These are phyloP conservation scores for Rhipidocladum racemiflorum DNA, from an alignment of 176 grass and related monocot genomes.

Conservation along the genomic window DNA sequence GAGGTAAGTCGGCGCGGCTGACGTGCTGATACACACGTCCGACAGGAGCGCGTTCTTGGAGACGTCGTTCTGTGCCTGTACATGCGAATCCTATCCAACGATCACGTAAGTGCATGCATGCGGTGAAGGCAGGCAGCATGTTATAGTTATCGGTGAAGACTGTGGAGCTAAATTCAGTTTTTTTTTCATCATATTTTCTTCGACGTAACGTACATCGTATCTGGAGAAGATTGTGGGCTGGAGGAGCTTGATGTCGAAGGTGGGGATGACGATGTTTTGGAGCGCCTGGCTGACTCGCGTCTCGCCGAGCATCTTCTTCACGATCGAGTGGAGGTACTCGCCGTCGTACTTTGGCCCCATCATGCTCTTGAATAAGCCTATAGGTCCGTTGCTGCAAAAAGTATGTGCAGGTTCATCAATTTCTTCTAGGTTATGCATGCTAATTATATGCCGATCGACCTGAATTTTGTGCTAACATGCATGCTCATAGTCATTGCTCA, in stretches of 20 bases:
- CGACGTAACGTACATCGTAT: conserved; percentile 15
- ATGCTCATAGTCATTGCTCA: no score
- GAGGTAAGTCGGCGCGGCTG: conserved; percentile 44
- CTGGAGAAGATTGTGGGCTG: no score
- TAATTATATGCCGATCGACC: no score
- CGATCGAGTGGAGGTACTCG: conserved; percentile 36
- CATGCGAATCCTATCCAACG: not conserved
- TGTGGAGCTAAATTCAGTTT: no score
- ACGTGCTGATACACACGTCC: conserved; percentile 64
- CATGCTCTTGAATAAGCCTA: not conserved
- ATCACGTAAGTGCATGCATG: not conserved
- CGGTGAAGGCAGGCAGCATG: not conserved
- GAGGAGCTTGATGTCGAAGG: conserved; percentile 69
- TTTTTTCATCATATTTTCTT: no score
- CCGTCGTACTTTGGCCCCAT: conserved; percentile 28
- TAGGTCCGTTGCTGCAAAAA: not conserved
- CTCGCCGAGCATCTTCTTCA: conserved; percentile 19
- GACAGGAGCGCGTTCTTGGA: conserved; percentile 50
- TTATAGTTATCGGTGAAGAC: no score
- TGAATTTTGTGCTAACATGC: no score
- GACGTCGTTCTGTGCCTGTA: not conserved
- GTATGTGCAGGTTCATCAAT: not conserved
- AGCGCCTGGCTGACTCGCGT: conserved; percentile 18
- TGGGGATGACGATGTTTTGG: conserved; percentile 40
- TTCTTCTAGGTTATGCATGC: no score